Evolutionary conservation across 768 basidiomycete species (phyloP).

Genomic region (Gloeopeniophorella convolvens): DNA sequence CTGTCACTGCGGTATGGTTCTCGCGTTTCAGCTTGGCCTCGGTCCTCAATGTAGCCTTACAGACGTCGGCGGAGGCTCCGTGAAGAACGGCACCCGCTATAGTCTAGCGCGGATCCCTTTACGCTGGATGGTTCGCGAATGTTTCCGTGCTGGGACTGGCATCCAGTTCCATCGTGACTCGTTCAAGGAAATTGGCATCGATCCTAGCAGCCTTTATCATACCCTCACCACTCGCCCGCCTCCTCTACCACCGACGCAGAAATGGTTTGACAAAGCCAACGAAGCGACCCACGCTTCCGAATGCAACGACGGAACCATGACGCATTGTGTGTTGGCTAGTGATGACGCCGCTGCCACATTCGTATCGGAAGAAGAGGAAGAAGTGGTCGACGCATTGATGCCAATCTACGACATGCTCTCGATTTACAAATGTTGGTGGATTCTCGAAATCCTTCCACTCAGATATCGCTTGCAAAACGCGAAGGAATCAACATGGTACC

Average conservation of each 20-base stretch:
- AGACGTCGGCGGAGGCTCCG: slow-evolving; percentile 76
- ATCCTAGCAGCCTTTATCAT: slow-evolving; percentile 26
- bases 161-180: slow-evolving; percentile 31
- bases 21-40: too few relatives aligned
- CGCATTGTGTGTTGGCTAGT: neutral
- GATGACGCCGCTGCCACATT: slow-evolving; percentile 22
- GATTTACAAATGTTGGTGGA: slow-evolving; percentile 49
- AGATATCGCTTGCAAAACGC: neutral
- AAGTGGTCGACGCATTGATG: slow-evolving; percentile 49
- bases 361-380: slow-evolving; percentile 53
- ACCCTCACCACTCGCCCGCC: slow-evolving; percentile 22
- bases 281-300: neutral
- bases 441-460: slow-evolving; percentile 44
- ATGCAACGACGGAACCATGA: slow-evolving; percentile 12
- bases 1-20: slow-evolving; percentile 60
- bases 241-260: neutral
- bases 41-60: neutral
- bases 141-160: slow-evolving; percentile 41
- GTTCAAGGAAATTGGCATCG: slow-evolving; percentile 28
- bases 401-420: slow-evolving; percentile 52
- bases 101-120: slow-evolving; percentile 63
- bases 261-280: neutral
- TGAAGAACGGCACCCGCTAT: slow-evolving; percentile 46
- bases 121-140: slow-evolving; percentile 47
- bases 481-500: neutral